Evolutionary conservation across 2,329 filamentous ascomycete genomes (phyloP).

Genomic region (Tolypocladium tundrense): DNA sequence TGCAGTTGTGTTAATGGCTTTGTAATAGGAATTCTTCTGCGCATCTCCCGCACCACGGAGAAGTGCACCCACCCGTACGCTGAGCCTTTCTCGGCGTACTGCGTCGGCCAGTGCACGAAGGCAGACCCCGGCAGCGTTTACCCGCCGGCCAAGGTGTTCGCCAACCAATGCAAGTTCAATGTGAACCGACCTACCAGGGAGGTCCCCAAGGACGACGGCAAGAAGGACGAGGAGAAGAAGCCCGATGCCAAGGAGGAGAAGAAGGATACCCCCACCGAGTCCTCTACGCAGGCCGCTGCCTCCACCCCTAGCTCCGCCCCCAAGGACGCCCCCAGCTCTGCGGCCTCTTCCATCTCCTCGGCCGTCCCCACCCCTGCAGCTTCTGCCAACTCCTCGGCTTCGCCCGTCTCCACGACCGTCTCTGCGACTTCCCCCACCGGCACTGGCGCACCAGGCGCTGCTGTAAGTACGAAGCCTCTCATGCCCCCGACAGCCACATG

Average conservation of each 20-base stretch:
- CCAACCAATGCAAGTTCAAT: neutral
- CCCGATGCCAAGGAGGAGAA: neutral
- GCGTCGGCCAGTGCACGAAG: neutral
- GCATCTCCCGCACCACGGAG: neutral
- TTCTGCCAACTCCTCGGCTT: neutral
- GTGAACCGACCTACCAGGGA: neutral
- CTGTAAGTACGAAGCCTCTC: neutral
- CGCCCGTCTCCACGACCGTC: neutral
- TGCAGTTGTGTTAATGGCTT: neutral
- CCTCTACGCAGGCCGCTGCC: neutral
- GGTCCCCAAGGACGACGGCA: neutral
- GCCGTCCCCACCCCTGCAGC: neutral
- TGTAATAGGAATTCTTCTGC: neutral
- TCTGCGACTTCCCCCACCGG: neutral
- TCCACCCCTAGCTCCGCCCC: neutral
- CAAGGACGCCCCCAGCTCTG: neutral
- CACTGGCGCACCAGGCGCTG: neutral
- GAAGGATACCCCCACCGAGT: neutral
- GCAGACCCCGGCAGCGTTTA: neutral
- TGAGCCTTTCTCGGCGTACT: neutral
- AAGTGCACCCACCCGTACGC: conserved; percentile 1
- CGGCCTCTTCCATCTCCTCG: neutral
- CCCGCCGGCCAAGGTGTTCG: neutral
- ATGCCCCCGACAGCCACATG: too few relatives aligned
- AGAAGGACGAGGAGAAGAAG: neutral